Evolutionary conservation across 148 eudicot genomes (phyloP), one percentile per base, ranked within the genome.

Genomic region (Oxyria digyna): DNA sequence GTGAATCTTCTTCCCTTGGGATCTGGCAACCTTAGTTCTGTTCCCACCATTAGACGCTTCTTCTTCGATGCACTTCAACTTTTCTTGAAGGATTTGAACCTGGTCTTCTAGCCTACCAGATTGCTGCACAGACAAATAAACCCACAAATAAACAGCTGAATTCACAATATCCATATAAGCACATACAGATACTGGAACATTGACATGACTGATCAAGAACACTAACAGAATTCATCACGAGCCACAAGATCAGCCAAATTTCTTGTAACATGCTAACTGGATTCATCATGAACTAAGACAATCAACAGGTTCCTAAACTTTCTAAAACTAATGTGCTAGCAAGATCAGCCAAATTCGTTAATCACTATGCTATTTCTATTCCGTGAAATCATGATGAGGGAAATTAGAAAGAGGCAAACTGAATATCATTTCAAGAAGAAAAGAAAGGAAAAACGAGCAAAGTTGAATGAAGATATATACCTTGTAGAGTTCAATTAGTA

Each of bases 401-500:
- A 50, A 50, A 52, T 24, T 14, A 27, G 26, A 26, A 57, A 14
- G 64, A 27, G 31, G 14, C 17, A 57, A 14, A 26, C n/a, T 1
- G 20, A 11, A 27, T 29, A 10, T 27, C 65, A 59, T 29, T 59
- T 59, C 65, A 59, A 13, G 20, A 54, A 24, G 0, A 54, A 10
- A 24, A 26, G 4, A 54, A 26, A 52, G 62, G 10, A 23, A 50
- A 23, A 18, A 29, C n/a, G n/a, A n/a, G n/a, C n/a, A 55, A 37
- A 26, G 38, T 9, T 15, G 9, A 27, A 13, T 10, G 46, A 0
- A 9, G 5, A 66, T 20, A 35, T 20, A 35, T 35, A 83, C 97
- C 95, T 91, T 91, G 80, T 86, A 91, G 62, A 91, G 87, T 69
- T 91, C 97, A n/a, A 91, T 72, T 0, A 91, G 65, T 12, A 91